Conservation (phyloP, 495 filamentous ascomycete species). For the Xylaria nigripes region DNA sequence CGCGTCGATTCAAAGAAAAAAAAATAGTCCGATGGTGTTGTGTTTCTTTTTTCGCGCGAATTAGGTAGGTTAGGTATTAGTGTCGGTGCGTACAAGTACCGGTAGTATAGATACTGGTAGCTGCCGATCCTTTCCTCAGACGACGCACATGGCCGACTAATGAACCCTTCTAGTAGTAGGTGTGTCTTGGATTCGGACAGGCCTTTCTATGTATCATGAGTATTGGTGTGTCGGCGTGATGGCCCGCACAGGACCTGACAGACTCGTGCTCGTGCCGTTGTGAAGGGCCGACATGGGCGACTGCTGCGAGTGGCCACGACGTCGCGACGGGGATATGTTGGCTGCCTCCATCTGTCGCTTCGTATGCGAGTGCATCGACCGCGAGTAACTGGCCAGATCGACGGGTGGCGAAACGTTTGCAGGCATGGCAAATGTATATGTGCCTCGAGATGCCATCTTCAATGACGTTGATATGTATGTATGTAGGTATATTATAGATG, state of each 20-base stretch:
- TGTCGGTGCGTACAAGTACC: too few relatives aligned
- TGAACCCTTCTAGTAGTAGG: background rate
- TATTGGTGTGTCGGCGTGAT: conserved; percentile 13
- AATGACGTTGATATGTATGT: background rate
- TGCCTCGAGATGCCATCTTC: conserved; percentile 31
- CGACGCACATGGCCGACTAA: background rate
- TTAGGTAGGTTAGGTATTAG: too few relatives aligned
- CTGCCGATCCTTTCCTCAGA: too few relatives aligned
- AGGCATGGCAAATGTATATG: conserved; percentile 26
- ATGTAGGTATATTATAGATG: background rate
- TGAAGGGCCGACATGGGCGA: conserved; percentile 22
- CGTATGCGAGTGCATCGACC: conserved; percentile 44
- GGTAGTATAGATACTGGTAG: too few relatives aligned
- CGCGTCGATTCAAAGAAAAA: too few relatives aligned
- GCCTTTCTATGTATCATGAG: conserved; percentile 5
- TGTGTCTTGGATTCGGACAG: background rate
- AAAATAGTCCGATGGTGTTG: too few relatives aligned
- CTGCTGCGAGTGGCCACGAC: conserved; percentile 8
- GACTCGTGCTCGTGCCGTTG: conserved; percentile 25
- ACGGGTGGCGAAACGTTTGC: conserved; percentile 33
- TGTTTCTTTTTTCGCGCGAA: too few relatives aligned
- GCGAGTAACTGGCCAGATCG: conserved; percentile 37
- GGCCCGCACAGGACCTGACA: conserved; percentile 3
- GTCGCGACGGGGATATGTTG: conserved; percentile 20
- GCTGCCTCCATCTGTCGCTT: conserved; percentile 45